phyloP scores from a whole-genome alignment of 1,284 basidiomycete genomes.

The Heterobasidion irregulare region DNA sequence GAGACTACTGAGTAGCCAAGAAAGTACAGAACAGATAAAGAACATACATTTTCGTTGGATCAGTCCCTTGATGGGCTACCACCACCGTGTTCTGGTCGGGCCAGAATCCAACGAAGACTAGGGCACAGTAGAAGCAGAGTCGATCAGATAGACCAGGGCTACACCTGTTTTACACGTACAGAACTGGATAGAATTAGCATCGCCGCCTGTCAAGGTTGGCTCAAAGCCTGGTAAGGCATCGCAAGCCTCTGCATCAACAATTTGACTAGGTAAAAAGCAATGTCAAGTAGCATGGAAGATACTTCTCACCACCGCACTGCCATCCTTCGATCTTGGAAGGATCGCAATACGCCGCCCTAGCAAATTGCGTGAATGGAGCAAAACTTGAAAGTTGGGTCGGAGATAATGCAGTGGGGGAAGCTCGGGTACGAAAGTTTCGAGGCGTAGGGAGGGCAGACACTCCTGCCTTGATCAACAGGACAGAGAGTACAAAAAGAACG shows the following conservation, averaged over 20 bases:
- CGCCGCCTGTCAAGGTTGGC: constrained; percentile 27
- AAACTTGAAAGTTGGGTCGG: constrained; percentile 26
- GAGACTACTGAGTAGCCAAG: not conserved
- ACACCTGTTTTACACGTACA: constrained; percentile 17
- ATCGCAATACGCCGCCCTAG: constrained; percentile 43
- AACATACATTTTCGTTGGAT: constrained; percentile 12
- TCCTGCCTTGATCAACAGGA: not conserved
- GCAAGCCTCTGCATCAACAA: constrained; percentile 21
- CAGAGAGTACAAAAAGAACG: not conserved
- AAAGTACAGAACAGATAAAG: not conserved
- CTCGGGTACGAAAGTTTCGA: not conserved
- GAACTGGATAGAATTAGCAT: constrained; percentile 26
- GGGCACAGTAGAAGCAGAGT: constrained; percentile 2
- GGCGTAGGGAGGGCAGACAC: not conserved
- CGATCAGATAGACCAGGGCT: constrained; percentile 4
- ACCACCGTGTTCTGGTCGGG: constrained; percentile 11
- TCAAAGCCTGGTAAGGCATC: constrained; percentile 26
- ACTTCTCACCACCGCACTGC: constrained; percentile 34
- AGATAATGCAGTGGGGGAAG: constrained; percentile 24
- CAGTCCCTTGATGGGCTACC: constrained; percentile 15
- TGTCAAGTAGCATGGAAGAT: not conserved
- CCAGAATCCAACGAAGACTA: constrained; percentile 28
- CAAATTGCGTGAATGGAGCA: constrained; percentile 39
- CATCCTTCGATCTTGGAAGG: constrained; percentile 29
- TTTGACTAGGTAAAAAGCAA: constrained; percentile 1